Percentiles rank a stretch among this genome's conserved stretches.
Conservation (phyloP, 176 grass and related monocot genomes). For the Aegilops sharonensis region DNA sequence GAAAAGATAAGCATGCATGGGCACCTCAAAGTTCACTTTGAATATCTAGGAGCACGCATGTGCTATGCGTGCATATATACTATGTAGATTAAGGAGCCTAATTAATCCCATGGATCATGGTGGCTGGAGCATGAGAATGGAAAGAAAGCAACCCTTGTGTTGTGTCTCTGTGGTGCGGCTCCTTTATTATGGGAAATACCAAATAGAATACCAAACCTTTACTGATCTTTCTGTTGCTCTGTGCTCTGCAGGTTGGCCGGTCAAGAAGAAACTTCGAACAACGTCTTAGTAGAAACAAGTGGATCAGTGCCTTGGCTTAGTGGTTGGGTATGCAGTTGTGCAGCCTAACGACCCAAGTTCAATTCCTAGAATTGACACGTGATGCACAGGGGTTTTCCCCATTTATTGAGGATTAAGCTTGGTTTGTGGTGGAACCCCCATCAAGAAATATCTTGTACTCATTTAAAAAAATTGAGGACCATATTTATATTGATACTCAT, state of each 20-base stretch:
- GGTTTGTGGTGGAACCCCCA: too few relatives aligned
- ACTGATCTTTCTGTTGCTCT: not conserved
- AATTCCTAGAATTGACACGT: too few relatives aligned
- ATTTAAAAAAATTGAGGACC: too few relatives aligned
- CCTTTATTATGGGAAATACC: not conserved
- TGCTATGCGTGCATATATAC: not conserved
- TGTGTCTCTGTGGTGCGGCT: not conserved
- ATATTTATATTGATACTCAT: too few relatives aligned
- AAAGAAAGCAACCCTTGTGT: not conserved
- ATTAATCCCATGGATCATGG: not conserved
- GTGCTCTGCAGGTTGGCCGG: not conserved
- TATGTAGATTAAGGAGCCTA: not conserved
- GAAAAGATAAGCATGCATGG: not conserved
- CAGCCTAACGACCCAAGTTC: too few relatives aligned
- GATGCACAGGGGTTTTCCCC: too few relatives aligned
- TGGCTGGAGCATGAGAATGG: not conserved
- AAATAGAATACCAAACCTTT: not conserved
- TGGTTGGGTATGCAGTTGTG: too few relatives aligned
- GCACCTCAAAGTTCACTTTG: not conserved
- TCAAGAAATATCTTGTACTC: too few relatives aligned
- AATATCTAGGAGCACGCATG: not conserved
- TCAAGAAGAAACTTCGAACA: too few relatives aligned
- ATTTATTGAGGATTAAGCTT: too few relatives aligned
- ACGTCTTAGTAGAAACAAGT: too few relatives aligned
- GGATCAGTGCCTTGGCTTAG: too few relatives aligned